A percentile compares a stretch with the other conserved stretches of the same genome.
Evolutionary conservation across 1,284 basidiomycete species (phyloP).

Genomic region (Stygiomarasmius scandens): DNA sequence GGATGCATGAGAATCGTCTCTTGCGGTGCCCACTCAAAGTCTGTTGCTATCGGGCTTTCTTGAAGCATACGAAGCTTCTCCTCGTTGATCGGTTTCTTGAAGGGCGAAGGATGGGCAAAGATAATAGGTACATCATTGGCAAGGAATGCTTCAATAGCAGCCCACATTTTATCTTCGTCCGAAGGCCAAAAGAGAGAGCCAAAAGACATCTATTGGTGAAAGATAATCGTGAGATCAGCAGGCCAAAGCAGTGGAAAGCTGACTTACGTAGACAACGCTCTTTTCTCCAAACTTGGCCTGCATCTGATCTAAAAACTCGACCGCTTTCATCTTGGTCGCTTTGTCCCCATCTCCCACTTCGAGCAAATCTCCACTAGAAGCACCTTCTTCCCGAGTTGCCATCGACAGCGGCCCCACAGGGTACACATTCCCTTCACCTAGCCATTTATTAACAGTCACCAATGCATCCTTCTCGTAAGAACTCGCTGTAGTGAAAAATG

Average conservation of each 20-base stretch:
- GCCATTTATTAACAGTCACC: constrained; percentile 13
- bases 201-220: constrained; percentile 6
- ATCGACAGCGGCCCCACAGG: constrained; percentile 10
- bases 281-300: constrained; percentile 6
- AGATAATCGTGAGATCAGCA: not conserved
- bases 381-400: too few species aligned
- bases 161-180: constrained; percentile 4
- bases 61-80: not conserved
- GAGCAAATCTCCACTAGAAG: too few species aligned
- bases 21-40: constrained; percentile 5
- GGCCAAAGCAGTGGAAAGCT: not conserved
- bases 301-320: constrained; percentile 12
- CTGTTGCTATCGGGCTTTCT: constrained; percentile 1
- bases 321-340: constrained; percentile 3
- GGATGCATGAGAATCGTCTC: constrained; percentile 9
- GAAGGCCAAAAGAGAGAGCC: constrained; percentile 5
- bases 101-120: constrained; percentile 2
- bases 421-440: constrained; percentile 5
- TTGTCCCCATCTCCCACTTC: too few species aligned
- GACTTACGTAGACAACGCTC: constrained; percentile 14
- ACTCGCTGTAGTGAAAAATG: constrained; percentile 15
- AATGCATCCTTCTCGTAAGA: constrained; percentile 18
- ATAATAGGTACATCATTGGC: constrained; percentile 4
- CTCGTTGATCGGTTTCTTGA: not conserved
- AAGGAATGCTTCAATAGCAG: constrained; percentile 1